Percentiles rank a stretch among this genome's conserved stretches.
phyloP scores from a whole-genome alignment of 2,329 filamentous ascomycete species.

The Geosmithia morbida region DNA sequence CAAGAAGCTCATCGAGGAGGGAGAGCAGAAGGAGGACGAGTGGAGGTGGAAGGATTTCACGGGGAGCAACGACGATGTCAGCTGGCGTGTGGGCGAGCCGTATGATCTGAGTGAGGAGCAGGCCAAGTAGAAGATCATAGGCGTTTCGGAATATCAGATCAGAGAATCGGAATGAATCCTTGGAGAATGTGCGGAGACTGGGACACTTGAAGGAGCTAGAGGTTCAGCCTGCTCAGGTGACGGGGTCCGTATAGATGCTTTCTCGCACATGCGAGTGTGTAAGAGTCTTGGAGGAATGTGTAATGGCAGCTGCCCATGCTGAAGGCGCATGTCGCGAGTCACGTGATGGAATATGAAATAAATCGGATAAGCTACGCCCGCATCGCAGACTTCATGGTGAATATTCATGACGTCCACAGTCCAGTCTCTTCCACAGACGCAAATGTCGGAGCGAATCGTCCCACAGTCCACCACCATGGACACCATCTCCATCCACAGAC shows the following conservation, averaged over 20 bases:
- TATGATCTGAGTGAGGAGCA: slow-evolving; percentile 1
- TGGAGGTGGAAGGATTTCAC: slow-evolving; percentile 35
- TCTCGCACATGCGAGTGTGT: no score
- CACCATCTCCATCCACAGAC: slow-evolving; percentile 30
- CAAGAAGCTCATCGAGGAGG: slow-evolving; percentile 26
- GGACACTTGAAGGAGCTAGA: no score
- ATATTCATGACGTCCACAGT: neutral
- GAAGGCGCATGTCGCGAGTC: no score
- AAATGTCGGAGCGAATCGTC: slow-evolving; percentile 17
- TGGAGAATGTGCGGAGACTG: no score
- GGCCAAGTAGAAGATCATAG: slow-evolving; percentile 2
- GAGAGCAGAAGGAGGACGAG: slow-evolving; percentile 23
- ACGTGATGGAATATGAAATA: no score
- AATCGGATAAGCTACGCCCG: no score
- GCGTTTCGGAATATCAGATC: neutral
- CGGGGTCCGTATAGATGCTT: no score
- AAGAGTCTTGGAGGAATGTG: no score
- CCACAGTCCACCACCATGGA: slow-evolving; percentile 21
- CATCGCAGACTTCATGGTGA: no score
- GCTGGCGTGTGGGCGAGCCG: slow-evolving; percentile 15
- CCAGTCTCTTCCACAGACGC: neutral
- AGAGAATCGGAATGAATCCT: no score
- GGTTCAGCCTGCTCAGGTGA: no score
- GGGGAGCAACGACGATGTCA: slow-evolving; percentile 12
- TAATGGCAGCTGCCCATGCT: no score